These are phyloP conservation scores for Neoboletus magnificus DNA, from an alignment of 768 basidiomycete genomes.

Conservation along the genomic window DNA sequence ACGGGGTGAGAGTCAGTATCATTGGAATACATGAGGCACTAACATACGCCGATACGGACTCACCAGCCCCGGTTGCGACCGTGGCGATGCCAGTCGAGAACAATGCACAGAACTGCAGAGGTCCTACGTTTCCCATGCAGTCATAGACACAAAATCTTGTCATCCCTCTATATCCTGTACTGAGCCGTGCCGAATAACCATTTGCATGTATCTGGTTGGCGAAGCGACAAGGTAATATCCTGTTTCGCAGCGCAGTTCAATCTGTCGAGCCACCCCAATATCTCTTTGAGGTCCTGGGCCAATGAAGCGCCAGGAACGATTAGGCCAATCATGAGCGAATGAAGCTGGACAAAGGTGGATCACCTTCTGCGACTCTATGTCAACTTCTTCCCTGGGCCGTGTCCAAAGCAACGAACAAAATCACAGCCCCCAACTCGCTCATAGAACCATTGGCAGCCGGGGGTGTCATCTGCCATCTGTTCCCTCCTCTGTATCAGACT, in stretches of 20 bases:
- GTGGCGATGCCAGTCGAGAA: background rate
- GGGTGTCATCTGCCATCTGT: constrained; percentile 36
- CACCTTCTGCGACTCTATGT: background rate
- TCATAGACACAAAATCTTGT: background rate
- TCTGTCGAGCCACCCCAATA: background rate
- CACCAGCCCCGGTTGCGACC: background rate
- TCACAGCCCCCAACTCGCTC: constrained; percentile 46
- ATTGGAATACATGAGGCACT: background rate
- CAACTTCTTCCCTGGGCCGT: constrained; percentile 34
- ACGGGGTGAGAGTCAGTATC: background rate
- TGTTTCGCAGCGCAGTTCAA: background rate
- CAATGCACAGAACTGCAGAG: background rate
- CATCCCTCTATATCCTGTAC: background rate
- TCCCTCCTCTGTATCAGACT: background rate
- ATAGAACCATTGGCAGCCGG: constrained; percentile 69
- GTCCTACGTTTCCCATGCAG: background rate
- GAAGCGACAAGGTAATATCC: background rate
- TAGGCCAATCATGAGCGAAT: background rate
- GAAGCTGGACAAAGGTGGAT: background rate
- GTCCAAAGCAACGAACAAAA: constrained; percentile 48
- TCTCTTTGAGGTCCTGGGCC: background rate
- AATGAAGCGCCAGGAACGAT: background rate
- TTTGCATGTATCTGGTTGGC: background rate
- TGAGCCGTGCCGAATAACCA: background rate
- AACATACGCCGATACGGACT: background rate